phyloP scores from a whole-genome alignment of 305 asterid species.

The Fraxinus sp. region DNA sequence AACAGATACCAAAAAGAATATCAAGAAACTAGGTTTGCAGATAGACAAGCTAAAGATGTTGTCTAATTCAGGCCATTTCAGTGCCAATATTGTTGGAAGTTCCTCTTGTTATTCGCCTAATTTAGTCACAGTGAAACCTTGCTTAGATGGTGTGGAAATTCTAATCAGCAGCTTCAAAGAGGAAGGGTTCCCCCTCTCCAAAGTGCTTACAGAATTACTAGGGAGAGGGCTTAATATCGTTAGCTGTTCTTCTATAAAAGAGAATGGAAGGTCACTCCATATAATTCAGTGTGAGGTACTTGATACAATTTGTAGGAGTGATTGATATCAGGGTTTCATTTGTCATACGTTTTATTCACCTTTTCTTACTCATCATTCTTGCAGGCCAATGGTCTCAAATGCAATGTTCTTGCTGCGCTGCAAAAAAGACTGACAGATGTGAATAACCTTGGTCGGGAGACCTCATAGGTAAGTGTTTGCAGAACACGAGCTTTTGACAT shows the following conservation, averaged over 20 bases:
- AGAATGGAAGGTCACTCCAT: conserved; percentile 24
- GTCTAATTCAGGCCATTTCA: not conserved
- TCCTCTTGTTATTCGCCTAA: not conserved
- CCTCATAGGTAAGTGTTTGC: too few species aligned
- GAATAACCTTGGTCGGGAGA: not conserved
- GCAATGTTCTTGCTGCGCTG: conserved; percentile 21
- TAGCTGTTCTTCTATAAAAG: conserved; percentile 31
- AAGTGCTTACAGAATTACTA: conserved; percentile 28
- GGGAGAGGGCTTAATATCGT: conserved; percentile 26
- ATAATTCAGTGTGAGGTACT: conserved; percentile 36
- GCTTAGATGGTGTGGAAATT: conserved; percentile 38
- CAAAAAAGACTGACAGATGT: conserved; percentile 18
- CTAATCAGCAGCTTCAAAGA: conserved; percentile 27
- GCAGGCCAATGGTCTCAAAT: conserved; percentile 16
- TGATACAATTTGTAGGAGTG: not conserved
- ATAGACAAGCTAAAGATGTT: conserved; percentile 22
- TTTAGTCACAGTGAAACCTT: conserved; percentile 24
- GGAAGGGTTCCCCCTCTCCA: conserved; percentile 35
- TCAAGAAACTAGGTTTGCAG: conserved; percentile 21
- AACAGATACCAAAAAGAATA: conserved; percentile 22
- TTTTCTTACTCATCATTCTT: not conserved
- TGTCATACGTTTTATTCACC: not conserved
- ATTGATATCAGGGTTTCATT: not conserved
- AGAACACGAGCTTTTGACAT: not conserved
- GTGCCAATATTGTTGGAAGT: not conserved